phyloP scores from a whole-genome alignment of 345 rosid species.

The Syzygium oleosum region DNA sequence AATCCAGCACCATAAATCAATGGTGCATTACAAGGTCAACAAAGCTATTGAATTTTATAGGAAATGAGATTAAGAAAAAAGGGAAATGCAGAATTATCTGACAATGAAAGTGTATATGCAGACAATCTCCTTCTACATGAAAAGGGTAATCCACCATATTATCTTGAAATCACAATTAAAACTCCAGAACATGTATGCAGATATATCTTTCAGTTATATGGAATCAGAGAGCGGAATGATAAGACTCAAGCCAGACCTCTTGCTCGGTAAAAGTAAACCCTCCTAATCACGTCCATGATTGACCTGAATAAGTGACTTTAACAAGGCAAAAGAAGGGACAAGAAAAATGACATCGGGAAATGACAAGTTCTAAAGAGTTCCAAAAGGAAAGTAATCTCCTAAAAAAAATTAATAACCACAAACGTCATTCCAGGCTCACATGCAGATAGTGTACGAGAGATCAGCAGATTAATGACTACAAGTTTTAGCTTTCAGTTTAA shows the following conservation, averaged over 20 bases:
- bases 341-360: not conserved
- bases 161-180: not conserved
- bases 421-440: not conserved
- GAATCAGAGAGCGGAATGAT: not conserved
- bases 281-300: not conserved
- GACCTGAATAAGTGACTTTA: not conserved
- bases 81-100: not conserved
- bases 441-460: not conserved
- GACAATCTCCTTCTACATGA: not conserved
- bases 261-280: not conserved
- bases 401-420: not conserved
- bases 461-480: not conserved
- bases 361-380: not conserved
- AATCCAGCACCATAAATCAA: not conserved
- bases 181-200: not conserved
- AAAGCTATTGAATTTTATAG: not conserved
- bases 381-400: not conserved
- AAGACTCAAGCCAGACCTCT: not conserved
- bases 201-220: not conserved
- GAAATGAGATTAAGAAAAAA: not conserved
- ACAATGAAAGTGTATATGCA: not conserved
- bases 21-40: not conserved
- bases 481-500: not conserved
- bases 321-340: not conserved
- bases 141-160: not conserved